phyloP scores from a whole-genome alignment of 2,329 filamentous ascomycete species.

The Aspergillus piperis region DNA sequence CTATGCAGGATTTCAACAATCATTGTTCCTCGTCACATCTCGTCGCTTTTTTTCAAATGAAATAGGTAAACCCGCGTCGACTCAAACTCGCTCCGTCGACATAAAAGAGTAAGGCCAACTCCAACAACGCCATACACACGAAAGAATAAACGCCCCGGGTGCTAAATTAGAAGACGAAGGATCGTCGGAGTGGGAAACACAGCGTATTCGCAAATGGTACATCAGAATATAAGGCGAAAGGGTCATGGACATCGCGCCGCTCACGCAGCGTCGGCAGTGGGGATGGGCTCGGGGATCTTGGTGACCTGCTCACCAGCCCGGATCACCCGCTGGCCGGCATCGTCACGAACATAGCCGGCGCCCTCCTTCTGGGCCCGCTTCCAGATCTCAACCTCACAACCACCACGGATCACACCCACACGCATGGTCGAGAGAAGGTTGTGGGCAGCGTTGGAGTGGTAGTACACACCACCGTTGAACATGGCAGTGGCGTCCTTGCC shows the following conservation, averaged over 20 bases:
- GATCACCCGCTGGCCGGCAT: slow-evolving; percentile 76
- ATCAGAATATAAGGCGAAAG: slow-evolving; percentile 8
- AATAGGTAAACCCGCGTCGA: slow-evolving; percentile 2
- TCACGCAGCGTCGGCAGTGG: slow-evolving; percentile 77
- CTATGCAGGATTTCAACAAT: not conserved
- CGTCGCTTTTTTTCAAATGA: not conserved
- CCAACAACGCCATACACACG: slow-evolving; percentile 15
- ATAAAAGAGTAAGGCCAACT: slow-evolving; percentile 9
- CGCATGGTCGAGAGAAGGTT: slow-evolving; percentile 87
- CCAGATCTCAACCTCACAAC: slow-evolving; percentile 90
- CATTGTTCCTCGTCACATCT: slow-evolving; percentile 5
- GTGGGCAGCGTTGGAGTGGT: slow-evolving; percentile 86
- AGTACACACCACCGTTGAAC: slow-evolving; percentile 90
- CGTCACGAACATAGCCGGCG: slow-evolving; percentile 76
- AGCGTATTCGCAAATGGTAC: slow-evolving; percentile 14
- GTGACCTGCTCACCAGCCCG: slow-evolving; percentile 85
- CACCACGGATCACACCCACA: slow-evolving; percentile 81
- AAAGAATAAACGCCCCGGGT: slow-evolving; percentile 26
- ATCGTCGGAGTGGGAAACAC: slow-evolving; percentile 11
- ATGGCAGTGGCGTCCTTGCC: slow-evolving; percentile 88
- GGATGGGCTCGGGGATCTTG: slow-evolving; percentile 75
- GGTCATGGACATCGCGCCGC: slow-evolving; percentile 3
- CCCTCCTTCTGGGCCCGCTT: slow-evolving; percentile 82
- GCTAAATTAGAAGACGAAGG: slow-evolving; percentile 21
- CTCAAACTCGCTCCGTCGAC: slow-evolving; percentile 6